Percentiles rank a stretch among this genome's conserved stretches.
Evolutionary conservation across 305 asterid genomes (phyloP).

Genomic region (Andrographis paniculata): DNA sequence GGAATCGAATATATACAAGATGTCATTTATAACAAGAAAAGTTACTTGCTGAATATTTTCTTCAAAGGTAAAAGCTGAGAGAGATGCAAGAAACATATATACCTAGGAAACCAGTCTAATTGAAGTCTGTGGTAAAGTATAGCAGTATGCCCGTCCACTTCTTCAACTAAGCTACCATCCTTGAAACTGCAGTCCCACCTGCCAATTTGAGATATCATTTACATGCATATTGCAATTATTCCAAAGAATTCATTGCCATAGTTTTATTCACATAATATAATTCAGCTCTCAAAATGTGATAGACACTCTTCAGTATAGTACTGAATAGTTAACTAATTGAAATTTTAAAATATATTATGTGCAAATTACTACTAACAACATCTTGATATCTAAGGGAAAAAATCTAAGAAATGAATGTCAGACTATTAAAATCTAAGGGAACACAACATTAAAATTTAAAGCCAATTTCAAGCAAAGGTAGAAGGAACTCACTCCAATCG

Average conservation of each 20-base stretch:
- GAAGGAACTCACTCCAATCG: slow-evolving; percentile 72
- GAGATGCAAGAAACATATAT: too few relatives aligned
- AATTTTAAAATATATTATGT: slow-evolving; percentile 4
- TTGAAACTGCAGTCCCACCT: slow-evolving; percentile 99
- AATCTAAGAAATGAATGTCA: too few relatives aligned
- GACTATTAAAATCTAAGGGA: too few relatives aligned
- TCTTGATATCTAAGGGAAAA: too few relatives aligned
- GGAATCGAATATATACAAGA: too few relatives aligned
- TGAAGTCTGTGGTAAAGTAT: slow-evolving; percentile 93
- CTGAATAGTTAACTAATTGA: too few relatives aligned
- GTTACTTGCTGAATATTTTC: too few relatives aligned
- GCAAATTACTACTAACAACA: too few relatives aligned
- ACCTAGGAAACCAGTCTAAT: slow-evolving; percentile 74
- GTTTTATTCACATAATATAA: background rate
- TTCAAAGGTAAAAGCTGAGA: background rate
- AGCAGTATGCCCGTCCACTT: slow-evolving; percentile 99
- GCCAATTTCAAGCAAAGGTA: slow-evolving; percentile 14
- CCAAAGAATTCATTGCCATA: background rate
- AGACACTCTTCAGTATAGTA: too few relatives aligned
- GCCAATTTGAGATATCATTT: slow-evolving; percentile 11
- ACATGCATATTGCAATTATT: slow-evolving; percentile 6
- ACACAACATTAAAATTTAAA: slow-evolving; percentile 4
- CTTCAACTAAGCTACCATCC: slow-evolving; percentile 98
- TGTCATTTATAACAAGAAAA: too few relatives aligned
- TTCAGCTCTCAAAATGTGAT: too few relatives aligned